Percentiles rank a stretch among this genome's conserved stretches.
These are phyloP conservation scores for Populus euphratica DNA, from an alignment of 345 rosid species.

Conservation along the genomic window DNA sequence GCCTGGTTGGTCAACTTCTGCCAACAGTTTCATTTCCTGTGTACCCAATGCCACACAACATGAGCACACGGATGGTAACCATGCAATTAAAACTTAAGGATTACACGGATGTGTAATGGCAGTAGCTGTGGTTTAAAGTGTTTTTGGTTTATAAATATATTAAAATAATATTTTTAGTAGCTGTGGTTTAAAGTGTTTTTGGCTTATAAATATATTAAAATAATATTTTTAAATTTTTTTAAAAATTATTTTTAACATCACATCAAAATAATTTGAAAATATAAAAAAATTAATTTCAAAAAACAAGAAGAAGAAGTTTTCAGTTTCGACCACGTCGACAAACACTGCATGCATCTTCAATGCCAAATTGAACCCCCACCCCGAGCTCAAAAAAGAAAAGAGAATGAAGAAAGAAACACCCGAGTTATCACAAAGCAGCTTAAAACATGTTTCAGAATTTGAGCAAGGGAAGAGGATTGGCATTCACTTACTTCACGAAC, in stretches of 20 bases:
- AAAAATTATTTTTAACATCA: no score
- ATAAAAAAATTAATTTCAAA: no score
- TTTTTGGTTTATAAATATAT: no score
- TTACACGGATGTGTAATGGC: no score
- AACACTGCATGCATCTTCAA: background rate
- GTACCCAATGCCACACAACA: background rate
- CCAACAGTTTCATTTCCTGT: slow-evolving; percentile 95
- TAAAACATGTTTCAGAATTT: background rate
- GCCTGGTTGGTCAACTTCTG: slow-evolving; percentile 93
- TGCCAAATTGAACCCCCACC: background rate
- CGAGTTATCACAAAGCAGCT: background rate
- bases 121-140: no score
- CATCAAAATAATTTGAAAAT: no score
- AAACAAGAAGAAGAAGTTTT: no score
- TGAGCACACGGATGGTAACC: background rate
- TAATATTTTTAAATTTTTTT: no score
- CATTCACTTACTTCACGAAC: slow-evolving; percentile 79
- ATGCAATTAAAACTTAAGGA: background rate
- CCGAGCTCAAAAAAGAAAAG: background rate
- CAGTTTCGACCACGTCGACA: no score
- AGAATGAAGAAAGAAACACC: background rate
- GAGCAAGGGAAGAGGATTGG: background rate
- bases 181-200: no score
- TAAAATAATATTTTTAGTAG: no score
- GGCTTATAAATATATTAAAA: no score